A percentile compares a stretch with the other conserved stretches of the same genome.
Conservation (phyloP, 164 flowering plant species). For the Berberis thunbergii region DNA sequence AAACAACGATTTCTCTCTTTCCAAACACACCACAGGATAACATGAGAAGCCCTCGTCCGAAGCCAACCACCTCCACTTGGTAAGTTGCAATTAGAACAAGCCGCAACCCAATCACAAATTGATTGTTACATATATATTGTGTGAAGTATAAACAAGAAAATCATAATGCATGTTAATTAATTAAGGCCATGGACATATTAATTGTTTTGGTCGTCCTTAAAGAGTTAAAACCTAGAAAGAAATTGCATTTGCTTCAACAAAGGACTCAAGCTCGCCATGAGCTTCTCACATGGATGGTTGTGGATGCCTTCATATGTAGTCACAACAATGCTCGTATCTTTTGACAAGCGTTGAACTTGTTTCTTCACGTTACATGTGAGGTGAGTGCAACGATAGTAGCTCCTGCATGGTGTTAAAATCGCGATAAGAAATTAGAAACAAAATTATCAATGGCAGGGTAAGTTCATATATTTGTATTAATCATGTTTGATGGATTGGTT, state of each 20-base stretch:
- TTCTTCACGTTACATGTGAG: conserved; percentile 93
- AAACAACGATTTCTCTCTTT: no score
- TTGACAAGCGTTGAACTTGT: conserved; percentile 74
- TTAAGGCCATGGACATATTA: no score
- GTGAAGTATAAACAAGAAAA: no score
- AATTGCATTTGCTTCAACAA: conserved; percentile 81
- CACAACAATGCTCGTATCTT: conserved; percentile 77
- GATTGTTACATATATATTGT: no score
- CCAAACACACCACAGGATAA: no score
- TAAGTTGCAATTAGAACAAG: no score
- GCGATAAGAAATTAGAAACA: not conserved
- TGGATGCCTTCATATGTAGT: conserved; percentile 91
- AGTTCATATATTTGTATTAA: not conserved
- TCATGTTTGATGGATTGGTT: no score
- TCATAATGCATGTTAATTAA: no score
- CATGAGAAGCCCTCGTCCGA: no score
- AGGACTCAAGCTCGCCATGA: conserved; percentile 74
- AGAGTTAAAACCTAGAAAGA: conserved; percentile 47
- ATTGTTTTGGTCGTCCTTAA: no score
- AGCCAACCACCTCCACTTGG: no score
- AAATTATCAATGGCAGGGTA: not conserved
- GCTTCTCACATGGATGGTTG: conserved; percentile 79
- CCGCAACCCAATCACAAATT: no score
- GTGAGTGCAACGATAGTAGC: conserved; percentile 88
- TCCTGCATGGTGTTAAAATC: conserved; percentile 27